Base-by-base conservation (phyloP, 805 yeast species). In the Ogataea paradorogensis region DNA sequence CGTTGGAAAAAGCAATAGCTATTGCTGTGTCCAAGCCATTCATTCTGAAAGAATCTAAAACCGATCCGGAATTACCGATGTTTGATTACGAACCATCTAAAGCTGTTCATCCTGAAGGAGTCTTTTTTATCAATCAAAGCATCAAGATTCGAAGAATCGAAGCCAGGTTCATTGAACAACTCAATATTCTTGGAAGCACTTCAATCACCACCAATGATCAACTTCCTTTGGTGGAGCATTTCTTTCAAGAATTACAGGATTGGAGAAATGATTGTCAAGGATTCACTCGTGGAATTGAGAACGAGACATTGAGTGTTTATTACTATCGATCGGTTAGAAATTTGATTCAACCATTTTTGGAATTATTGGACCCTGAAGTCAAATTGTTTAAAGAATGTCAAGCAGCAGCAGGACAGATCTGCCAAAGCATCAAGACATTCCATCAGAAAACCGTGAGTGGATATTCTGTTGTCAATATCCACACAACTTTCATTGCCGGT, bases 321-420 rank as follows among this genome's bases (percentile, higher is more conserved):
- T 80, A 80, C 51, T 76, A 77, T 51, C 65, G 82, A 29, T 71
- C 84, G 1, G 79, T 80, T 6, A 62, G 87, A 44, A 59, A 77
- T 33, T 58, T 80, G 44, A 71, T 80, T 38, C 85, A 80, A 52
- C 87, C 87, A 9, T 80, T 76, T 55, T 53, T 80, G 42, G 85
- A 79, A 51, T 58, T 78, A 5, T 58, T 80, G 50, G 77, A 76
- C 42, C 84, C 85, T 5, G 76, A 73, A 51, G 80, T 78, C 54
- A 65, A 74, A 33, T 59, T 80, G 22, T 79, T 80, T 55, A 67
- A 72, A 37, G 84, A 80, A 56, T 80, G 86, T 56, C 85, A 80
- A 53, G 81, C 82, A 2, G 84, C 84, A 16, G 84, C 85, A 1
- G 86, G 85, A 20, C 82, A 78, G 54, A 75, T 80, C 27, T 79